These are phyloP conservation scores for Blastomyces parvus DNA, from an alignment of 2,329 filamentous ascomycete genomes.

Conservation along the genomic window DNA sequence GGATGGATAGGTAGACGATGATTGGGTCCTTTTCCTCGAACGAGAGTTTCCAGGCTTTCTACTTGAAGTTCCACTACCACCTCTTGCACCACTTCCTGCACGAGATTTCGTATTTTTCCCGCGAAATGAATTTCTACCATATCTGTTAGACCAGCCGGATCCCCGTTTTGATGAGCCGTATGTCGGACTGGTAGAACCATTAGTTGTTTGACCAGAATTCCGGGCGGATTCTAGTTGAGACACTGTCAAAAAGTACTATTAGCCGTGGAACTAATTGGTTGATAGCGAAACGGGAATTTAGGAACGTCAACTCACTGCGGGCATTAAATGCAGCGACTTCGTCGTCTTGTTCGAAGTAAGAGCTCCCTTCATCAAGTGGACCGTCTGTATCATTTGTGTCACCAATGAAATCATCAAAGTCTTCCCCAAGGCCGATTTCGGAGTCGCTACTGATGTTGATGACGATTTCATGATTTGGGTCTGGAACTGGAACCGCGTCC, in stretches of 20 bases:
- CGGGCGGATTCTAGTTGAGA: conserved; percentile 17
- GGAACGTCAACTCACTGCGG: conserved; percentile 14
- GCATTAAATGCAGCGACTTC: conserved; percentile 17
- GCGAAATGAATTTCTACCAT: neutral
- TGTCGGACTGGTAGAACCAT: neutral
- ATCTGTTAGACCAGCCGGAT: neutral
- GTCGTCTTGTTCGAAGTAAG: conserved; percentile 18
- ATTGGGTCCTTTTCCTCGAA: conserved; percentile 11
- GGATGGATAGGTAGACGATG: conserved; percentile 6
- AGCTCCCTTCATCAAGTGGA: conserved; percentile 15
- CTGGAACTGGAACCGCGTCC: conserved; percentile 38
- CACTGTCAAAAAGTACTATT: conserved; percentile 6
- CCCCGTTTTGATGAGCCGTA: conserved; percentile 5
- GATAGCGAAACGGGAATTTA: neutral
- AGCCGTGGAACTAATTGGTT: neutral
- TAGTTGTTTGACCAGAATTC: neutral
- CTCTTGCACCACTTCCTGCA: conserved; percentile 9
- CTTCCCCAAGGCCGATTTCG: conserved; percentile 20
- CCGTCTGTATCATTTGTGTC: neutral
- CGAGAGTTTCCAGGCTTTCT: conserved; percentile 13
- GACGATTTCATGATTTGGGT: conserved; percentile 39
- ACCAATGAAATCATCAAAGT: conserved; percentile 8
- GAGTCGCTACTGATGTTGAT: conserved; percentile 38
- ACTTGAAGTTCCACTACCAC: conserved; percentile 9
- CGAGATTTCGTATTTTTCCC: neutral